Percentiles rank a stretch among this genome's conserved stretches.
Conservation (phyloP, 345 rosid species). For the Microcos paniculata region DNA sequence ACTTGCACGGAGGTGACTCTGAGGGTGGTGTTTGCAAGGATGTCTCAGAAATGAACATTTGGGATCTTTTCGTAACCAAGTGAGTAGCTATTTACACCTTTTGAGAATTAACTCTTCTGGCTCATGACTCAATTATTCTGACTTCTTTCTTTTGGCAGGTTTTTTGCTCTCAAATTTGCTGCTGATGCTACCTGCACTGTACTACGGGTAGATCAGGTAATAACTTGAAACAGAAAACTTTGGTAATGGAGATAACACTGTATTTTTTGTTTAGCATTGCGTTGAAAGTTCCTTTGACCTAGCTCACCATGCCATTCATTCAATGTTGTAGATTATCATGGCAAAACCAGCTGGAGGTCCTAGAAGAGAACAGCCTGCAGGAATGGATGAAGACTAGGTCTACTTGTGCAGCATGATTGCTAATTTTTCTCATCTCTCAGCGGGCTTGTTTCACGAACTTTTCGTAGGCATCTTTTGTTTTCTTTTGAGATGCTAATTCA, state of each 20-base stretch:
- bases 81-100: constrained; percentile 29
- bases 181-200: constrained; percentile 98
- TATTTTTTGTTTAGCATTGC: background rate
- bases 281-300: background rate
- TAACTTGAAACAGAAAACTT: background rate
- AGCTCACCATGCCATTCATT: constrained; percentile 7
- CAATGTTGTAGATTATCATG: constrained; percentile 76
- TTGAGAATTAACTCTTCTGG: background rate
- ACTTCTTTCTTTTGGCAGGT: constrained; percentile 40
- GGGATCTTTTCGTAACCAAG: constrained; percentile 97
- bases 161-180: constrained; percentile 89
- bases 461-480: background rate
- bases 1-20: constrained; percentile 78
- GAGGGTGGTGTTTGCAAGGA: constrained; percentile 84
- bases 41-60: constrained; percentile 54
- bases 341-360: constrained; percentile 97
- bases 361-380: constrained; percentile 58
- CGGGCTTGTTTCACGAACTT: background rate
- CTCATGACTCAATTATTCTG: background rate
- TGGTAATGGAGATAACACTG: background rate
- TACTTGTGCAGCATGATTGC: background rate
- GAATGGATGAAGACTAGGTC: constrained; percentile 66
- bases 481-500: constrained; percentile 14
- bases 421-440: background rate
- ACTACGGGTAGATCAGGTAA: constrained; percentile 95